These are phyloP conservation scores for Trametes pubescens DNA, from an alignment of 1,284 basidiomycete species.

Conservation along the genomic window DNA sequence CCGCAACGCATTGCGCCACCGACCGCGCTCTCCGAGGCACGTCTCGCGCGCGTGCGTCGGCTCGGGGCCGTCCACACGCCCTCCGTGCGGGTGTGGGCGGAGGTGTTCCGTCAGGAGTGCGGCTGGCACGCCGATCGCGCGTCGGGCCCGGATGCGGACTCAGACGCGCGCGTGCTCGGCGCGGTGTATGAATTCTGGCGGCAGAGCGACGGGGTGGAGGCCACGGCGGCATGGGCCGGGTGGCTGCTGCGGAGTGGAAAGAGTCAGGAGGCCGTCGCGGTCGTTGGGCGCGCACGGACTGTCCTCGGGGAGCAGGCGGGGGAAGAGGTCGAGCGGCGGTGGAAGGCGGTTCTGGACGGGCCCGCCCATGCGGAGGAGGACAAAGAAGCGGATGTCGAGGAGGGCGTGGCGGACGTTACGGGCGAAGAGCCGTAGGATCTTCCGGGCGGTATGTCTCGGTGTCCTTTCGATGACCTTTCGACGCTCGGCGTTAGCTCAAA, in stretches of 20 bases:
- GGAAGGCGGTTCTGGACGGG: slow-evolving; percentile 37
- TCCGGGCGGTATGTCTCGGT: slow-evolving; percentile 2
- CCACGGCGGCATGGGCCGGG: slow-evolving; percentile 53
- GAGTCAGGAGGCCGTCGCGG: slow-evolving; percentile 41
- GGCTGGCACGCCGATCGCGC: slow-evolving; percentile 12
- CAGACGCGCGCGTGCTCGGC: slow-evolving; percentile 44
- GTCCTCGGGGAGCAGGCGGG: slow-evolving; percentile 30
- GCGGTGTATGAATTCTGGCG: slow-evolving; percentile 55
- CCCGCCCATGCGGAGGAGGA: slow-evolving; percentile 14
- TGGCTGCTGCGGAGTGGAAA: slow-evolving; percentile 53
- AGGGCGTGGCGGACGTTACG: slow-evolving; percentile 16
- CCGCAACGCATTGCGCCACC: slow-evolving; percentile 11
- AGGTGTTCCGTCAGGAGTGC: slow-evolving; percentile 47
- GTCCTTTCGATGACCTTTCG: background rate
- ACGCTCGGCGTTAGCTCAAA: background rate
- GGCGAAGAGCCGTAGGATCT: slow-evolving; percentile 7
- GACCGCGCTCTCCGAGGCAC: slow-evolving; percentile 27
- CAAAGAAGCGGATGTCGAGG: background rate
- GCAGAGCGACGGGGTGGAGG: slow-evolving; percentile 45
- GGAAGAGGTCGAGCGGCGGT: slow-evolving; percentile 37
- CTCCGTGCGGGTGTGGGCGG: slow-evolving; percentile 54
- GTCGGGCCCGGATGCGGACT: slow-evolving; percentile 23
- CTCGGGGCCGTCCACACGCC: slow-evolving; percentile 53
- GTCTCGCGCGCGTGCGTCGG: slow-evolving; percentile 49
- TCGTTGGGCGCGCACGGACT: slow-evolving; percentile 36